Evolutionary conservation across 768 basidiomycete genomes (phyloP), one percentile per base, ranked within the genome.

Genomic region (Lentinula sp.): DNA sequence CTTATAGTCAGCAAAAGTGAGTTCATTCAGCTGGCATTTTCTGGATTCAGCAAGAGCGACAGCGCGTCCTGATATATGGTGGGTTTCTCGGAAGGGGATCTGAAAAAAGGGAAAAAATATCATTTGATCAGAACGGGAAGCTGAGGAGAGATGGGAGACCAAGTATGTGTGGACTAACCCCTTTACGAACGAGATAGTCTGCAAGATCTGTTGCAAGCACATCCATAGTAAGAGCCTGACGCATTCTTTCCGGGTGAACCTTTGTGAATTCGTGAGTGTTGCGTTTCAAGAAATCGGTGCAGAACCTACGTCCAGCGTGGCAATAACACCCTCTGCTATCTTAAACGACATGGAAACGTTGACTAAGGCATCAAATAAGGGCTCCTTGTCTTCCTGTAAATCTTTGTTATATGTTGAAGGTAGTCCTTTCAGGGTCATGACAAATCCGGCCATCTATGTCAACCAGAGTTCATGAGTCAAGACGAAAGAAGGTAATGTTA

Each of bases 401-500:
- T 99, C 97, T 73, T 99, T 99, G 81, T 99, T 98, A 77, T 99
- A 99, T 8, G 97, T 99, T 18, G 96, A 97, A 13, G 97, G 97
- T 49, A 98, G 77, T 34, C 97, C 97, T 70, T 99, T 99, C 67
- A 96, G 79, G 1, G 94, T 95, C 90, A 98, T 94, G 76, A 98
- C 77, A 76, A 98, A 97, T 1, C 97, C 97, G 11, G 96, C 84
- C 91, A 98, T 96, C 89, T 95, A 67, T 32, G 39, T n/a, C 43
- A 23, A 9, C 18, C 18, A 21, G 3, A 43, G 42, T 16, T 6
- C 7, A 18, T 35, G 50, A 21, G 63, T 65, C 13, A 60, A 53
- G 49, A 9, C 58, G 34, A 28, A 21, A 15, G 43, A 65, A 18
- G 37, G 37, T 16, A 21, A 21, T 21, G 21, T 21, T 21, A 21